Base-by-base conservation (phyloP, 495 filamentous ascomycete genomes). In the Neurospora sp. region DNA sequence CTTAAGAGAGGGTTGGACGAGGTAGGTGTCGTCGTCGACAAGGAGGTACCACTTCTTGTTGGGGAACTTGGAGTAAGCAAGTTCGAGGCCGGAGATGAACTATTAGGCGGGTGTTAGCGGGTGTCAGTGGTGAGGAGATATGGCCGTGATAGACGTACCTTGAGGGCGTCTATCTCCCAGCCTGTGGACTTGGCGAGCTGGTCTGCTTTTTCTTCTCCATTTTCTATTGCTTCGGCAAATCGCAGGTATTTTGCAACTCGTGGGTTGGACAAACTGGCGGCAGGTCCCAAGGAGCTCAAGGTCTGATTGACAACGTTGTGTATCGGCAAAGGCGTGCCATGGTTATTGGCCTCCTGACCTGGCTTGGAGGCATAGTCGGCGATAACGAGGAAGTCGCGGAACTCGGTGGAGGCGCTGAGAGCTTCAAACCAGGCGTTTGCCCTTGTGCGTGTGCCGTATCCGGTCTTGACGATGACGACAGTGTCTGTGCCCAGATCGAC, bases 11-110 rank as follows among this genome's bases (percentile, higher is more conserved):
- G 82, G 78, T 54, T 82, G 82, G 38, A 85, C 76, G 39, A 86
- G 69, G 70, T 82, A 86, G 11, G 84, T 86, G 76, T 86, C 85
- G 71, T 86, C 85, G 71, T 86, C 85, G 1, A 81, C 66, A 70
- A 86, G 78, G 71, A 86, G 71, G 71, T 85, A 86, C 85, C 85
- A 86, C 75, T 85, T 84, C 76, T 86, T 86, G 71, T 78, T 73
- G 2, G 83, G 83, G 70, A 83, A 76, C 28, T 71, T 77, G 34
- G 79, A 73, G 78, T 84, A 85, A 2, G 80, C 77, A 43, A 84
- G 79, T 73, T 85, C 82, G 21, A 86, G 79, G 42, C 82, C 79
- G 0, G 84, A 78, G 5, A 86, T 76, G 70, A 84, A 84, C 84
- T 86, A 73, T 1, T n/a, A 48, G 19, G n/a, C 24, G 2, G 19